Base-by-base conservation (phyloP, 768 basidiomycete species). In the Lactarius sanguifluus region DNA sequence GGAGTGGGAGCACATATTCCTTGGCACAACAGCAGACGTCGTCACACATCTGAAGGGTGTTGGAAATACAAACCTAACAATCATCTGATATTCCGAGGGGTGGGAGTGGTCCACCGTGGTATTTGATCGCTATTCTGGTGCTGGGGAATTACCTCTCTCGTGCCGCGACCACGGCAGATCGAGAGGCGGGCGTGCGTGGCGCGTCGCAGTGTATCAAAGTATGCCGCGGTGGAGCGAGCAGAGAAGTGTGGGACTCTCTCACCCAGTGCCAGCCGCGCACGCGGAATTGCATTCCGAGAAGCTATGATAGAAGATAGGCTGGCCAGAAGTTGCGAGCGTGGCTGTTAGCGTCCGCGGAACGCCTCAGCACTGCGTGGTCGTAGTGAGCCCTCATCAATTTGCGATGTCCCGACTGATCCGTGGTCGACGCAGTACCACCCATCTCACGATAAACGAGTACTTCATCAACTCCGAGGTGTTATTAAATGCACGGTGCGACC, bases 11-110 rank as follows among this genome's bases (percentile, higher is more conserved):
- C 16, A 15, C 6, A 15, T 41, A 73, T 82, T 98, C 3, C 74
- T 95, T 5, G 86, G 92, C 2, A 82, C 87, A 10, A 81, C 86
- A 1, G 75, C 93, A 58, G 87, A 88, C 68, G 94, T 96, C 16
- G 78, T 85, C 8, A 78, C 90, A 30, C 85, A 87, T 23, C 78
- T 95, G 34, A 90, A 88, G 76, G 74, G 82, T 71, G 75, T 81
- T 23, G 76, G 79, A 59, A 80, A 81, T 32, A 76, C 79, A 28
- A 77, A 78, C 28, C 73, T 77, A 57, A 82, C 73, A 50, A 79
- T 77, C 32, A 75, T 86, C 58, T 76, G 34, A 34, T 34, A 15
- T 41, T 18, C 15, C 6, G 41, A 41, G 5, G 34, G 16, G 41
- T 41, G 16, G 36, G 38, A 40, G 38, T 15, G 36, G 36, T 38